A percentile compares a stretch with the other conserved stretches of the same genome.
Conservation (phyloP, 208 protist genomes). For the Leishmania arabica region DNA sequence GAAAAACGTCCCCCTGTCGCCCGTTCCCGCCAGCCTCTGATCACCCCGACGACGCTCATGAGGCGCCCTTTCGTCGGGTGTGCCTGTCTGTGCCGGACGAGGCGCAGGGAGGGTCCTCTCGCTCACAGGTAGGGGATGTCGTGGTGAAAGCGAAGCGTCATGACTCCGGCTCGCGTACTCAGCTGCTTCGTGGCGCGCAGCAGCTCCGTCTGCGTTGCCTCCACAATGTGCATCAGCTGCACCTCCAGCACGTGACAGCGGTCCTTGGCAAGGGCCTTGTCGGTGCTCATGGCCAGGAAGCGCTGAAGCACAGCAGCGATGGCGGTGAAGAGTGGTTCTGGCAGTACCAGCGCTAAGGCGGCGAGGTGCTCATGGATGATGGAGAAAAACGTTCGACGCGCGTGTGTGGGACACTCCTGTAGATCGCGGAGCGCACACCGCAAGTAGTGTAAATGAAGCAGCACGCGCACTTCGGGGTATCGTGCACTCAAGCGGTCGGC, state of each 20-base stretch:
- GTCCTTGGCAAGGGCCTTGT: constrained; percentile 5
- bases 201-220: constrained; percentile 48
- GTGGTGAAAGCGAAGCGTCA: constrained; percentile 53
- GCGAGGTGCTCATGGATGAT: constrained; percentile 32
- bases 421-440: constrained; percentile 52
- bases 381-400: constrained; percentile 24
- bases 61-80: neutral
- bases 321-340: constrained; percentile 68
- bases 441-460: constrained; percentile 49
- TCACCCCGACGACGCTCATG: neutral
- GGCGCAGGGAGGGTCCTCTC: constrained; percentile 1
- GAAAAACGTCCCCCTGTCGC: neutral
- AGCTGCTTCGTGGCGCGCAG: constrained; percentile 45
- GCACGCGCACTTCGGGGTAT: constrained; percentile 66
- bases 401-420: constrained; percentile 41
- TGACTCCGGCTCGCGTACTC: constrained; percentile 28
- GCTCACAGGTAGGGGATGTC: constrained; percentile 35
- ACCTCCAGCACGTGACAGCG: constrained; percentile 35
- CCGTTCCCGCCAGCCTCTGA: neutral
- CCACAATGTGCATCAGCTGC: constrained; percentile 47
- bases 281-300: constrained; percentile 5
- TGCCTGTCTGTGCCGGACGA: neutral
- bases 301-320: constrained; percentile 38
- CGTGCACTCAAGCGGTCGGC: neutral
- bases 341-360: constrained; percentile 40